Evolutionary conservation across 805 yeast genomes (phyloP), one percentile per base, ranked within the genome.

Genomic region (Wickerhamiella nectarea): DNA sequence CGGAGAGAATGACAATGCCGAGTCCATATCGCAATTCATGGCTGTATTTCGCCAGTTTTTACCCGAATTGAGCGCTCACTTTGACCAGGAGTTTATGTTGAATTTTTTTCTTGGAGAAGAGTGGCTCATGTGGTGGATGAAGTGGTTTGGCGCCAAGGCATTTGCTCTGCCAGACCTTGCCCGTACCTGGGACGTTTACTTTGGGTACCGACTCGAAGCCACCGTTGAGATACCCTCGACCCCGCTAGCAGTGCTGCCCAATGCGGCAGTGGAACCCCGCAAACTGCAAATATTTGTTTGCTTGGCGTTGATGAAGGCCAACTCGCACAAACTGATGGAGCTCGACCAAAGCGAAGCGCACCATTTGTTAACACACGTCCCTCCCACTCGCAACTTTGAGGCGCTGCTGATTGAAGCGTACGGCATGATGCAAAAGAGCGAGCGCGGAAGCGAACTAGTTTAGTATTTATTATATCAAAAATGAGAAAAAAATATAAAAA

Each of bases 91-190:
- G 53, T 86, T 80, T 47, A 71, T 81, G 20, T 61, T 81, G 37
- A 75, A 75, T 50, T 70, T 74, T 34, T 48, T 64, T 14, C 67
- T 70, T 35, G 85, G 80, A 49, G 91, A 83, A 52, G 86, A 79
- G 56, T 87, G 96, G 96, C 66, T 86, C 20, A 70, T 84, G 33
- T 87, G 95, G 94, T 87, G 96, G 96, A 67, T 87, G 50, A 84
- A 85, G 57, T 87, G 82, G 70, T 74, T 83, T 56, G 95, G 95
- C 17, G 74, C 91, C 11, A 82, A 82, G 60, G 85, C 80, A 6
- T 76, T 93, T 73, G 78, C 86, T 36, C 71, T 80, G 48, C 70
- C 69, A 46, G 95, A 85, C 60, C 64, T 95, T 42, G 95, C 91
- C 10, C 69, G 95, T 48, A 68, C 85, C 6, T 87, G 97, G 97